Percentiles rank a stretch among this genome's conserved stretches.
phyloP scores from a whole-genome alignment of 2,329 filamentous ascomycete species.

The Periconia digitata region DNA sequence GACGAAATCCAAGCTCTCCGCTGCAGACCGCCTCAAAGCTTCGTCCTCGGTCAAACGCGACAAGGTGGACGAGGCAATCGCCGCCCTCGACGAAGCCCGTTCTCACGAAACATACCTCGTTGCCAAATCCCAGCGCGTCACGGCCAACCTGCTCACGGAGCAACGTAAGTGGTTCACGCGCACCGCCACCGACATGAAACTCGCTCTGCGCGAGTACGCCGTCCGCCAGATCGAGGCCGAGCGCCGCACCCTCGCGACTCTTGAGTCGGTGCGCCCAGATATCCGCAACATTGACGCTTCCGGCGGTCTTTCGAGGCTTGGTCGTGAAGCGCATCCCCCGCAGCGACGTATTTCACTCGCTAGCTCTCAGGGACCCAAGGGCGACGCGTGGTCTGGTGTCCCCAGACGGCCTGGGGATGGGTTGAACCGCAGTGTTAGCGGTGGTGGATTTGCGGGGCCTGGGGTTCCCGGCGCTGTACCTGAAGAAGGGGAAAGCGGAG shows the following conservation, averaged over 20 bases:
- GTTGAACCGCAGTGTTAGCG: slow-evolving; percentile 74
- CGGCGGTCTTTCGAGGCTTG: slow-evolving; percentile 85
- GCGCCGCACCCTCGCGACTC: slow-evolving; percentile 81
- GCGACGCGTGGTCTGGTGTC: slow-evolving; percentile 97
- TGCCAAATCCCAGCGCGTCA: slow-evolving; percentile 86
- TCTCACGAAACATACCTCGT: slow-evolving; percentile 78
- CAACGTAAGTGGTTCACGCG: slow-evolving; percentile 88
- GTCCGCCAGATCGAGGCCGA: slow-evolving; percentile 95
- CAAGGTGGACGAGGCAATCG: slow-evolving; percentile 98
- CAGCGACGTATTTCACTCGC: slow-evolving; percentile 74
- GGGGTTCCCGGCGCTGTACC: slow-evolving; percentile 57
- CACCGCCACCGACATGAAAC: slow-evolving; percentile 79
- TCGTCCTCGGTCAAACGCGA: slow-evolving; percentile 85
- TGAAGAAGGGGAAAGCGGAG: slow-evolving; percentile 59
- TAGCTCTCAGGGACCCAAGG: slow-evolving; percentile 91
- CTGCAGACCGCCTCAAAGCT: slow-evolving; percentile 85
- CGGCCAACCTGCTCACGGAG: slow-evolving; percentile 83
- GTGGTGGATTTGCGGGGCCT: slow-evolving; percentile 47
- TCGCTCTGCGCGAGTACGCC: slow-evolving; percentile 87
- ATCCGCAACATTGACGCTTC: slow-evolving; percentile 90
- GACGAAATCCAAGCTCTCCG: slow-evolving; percentile 78
- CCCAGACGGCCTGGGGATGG: slow-evolving; percentile 74
- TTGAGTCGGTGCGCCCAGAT: slow-evolving; percentile 92
- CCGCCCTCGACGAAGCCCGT: slow-evolving; percentile 82
- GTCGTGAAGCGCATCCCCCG: slow-evolving; percentile 81